Evolutionary conservation across 768 basidiomycete genomes (phyloP).

Genomic region (Mycena vitilis): DNA sequence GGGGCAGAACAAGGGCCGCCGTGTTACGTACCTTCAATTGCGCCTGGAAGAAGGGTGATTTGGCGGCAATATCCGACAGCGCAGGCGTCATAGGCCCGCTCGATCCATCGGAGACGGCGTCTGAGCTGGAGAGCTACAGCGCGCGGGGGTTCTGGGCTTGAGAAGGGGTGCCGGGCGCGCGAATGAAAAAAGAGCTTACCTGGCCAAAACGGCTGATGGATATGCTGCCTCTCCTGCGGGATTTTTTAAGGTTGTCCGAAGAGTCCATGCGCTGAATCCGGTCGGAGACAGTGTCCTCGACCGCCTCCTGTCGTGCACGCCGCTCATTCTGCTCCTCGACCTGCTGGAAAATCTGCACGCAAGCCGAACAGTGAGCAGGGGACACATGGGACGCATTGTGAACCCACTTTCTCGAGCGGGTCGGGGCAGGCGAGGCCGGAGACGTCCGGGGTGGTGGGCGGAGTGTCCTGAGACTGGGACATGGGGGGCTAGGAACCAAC

Average conservation of each 20-base stretch:
- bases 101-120: slow-evolving; percentile 40
- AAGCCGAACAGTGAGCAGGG: slow-evolving; percentile 2
- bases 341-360: slow-evolving; percentile 64
- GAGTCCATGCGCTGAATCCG: slow-evolving; percentile 37
- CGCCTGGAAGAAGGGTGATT: slow-evolving; percentile 60
- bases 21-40: slow-evolving; percentile 53
- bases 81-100: slow-evolving; percentile 48
- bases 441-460: neutral
- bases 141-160: slow-evolving; percentile 18
- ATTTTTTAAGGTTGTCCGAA: slow-evolving; percentile 45
- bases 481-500: neutral
- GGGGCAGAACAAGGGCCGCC: slow-evolving; percentile 11
- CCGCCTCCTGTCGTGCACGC: slow-evolving; percentile 53
- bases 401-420: slow-evolving; percentile 47
- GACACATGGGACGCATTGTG: neutral
- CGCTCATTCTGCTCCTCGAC: slow-evolving; percentile 69
- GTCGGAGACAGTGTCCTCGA: slow-evolving; percentile 33
- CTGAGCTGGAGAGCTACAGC: slow-evolving; percentile 35
- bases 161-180: neutral
- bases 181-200: slow-evolving; percentile 48
- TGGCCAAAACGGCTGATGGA: slow-evolving; percentile 73
- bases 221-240: slow-evolving; percentile 60
- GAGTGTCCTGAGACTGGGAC: slow-evolving; percentile 1
- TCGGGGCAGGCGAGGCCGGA: slow-evolving; percentile 39
- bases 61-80: slow-evolving; percentile 54